Base-by-base conservation (phyloP, 2,329 filamentous ascomycete species). In the Scedosporium dehoogii region DNA sequence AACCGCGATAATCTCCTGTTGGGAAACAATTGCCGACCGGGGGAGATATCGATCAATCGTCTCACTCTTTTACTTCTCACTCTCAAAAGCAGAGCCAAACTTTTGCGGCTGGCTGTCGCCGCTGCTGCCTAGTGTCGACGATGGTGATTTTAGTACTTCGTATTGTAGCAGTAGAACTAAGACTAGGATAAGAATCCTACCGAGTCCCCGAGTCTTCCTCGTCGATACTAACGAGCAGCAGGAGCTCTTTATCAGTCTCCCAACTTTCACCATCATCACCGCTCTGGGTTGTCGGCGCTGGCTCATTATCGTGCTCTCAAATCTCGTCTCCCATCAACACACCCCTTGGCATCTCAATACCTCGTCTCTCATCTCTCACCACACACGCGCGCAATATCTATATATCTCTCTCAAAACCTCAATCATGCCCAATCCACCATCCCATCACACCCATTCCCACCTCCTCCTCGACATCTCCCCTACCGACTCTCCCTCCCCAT, bases 401-500 rank as follows among this genome's bases (percentile, higher is more conserved):
- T 29, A 29, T 6, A 29, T 38, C 29, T 38, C 9, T 38, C 33
- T 38, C 44, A 6, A 48, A 18, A 3, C n/a, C 44, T 5, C 44
- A n/a, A 21, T 10, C 16, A 48, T 48, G 44, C 3, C 44, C 44
- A n/a, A 6, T 7, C 18, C 44, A n/a, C 44, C 16, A 21, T 48
- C 44, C 16, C 16, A 38, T 16, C 56, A 58, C 56, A 21, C 29
- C 14, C 56, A 58, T 27, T 6, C 25, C 16, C 14, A 25, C 27
- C 56, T 58, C 56, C 25, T 58, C 56, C 56, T 58, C 10, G 56
- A 58, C 29, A 16, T 58, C 29, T 18, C 56, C 25, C 16, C 56
- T 4, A 16, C n/a, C 14, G 46, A 51, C 46, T 18, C 21, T 21
- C 23, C 4, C 29, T 21, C 56, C 12, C 25, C 23, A 1, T 77